Percentiles rank a stretch among this genome's conserved stretches.
These are phyloP conservation scores for Kodamaea hsintzibuensis DNA, from an alignment of 805 yeast species.

Conservation along the genomic window DNA sequence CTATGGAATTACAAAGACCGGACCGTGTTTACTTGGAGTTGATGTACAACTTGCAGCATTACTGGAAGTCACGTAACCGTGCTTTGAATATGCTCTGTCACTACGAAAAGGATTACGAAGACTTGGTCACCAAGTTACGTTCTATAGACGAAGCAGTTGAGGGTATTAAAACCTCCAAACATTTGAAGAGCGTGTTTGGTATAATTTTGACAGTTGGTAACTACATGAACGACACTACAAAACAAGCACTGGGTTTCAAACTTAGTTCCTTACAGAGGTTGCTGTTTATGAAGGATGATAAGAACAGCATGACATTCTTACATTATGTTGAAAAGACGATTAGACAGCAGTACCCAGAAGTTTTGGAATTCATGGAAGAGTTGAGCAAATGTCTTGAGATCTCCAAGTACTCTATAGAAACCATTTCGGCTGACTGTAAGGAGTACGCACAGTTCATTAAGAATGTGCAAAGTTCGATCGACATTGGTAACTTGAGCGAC, in stretches of 20 bases:
- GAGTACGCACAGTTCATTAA: constrained; percentile 53
- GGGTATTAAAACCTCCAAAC: constrained; percentile 50
- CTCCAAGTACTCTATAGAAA: constrained; percentile 63
- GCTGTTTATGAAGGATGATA: constrained; percentile 69
- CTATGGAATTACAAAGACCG: constrained; percentile 60
- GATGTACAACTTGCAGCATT: constrained; percentile 64
- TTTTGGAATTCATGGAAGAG: constrained; percentile 62
- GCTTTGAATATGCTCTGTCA: constrained; percentile 56
- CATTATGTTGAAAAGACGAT: constrained; percentile 73
- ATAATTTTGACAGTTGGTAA: constrained; percentile 75
- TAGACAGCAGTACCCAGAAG: constrained; percentile 65
- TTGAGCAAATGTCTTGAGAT: constrained; percentile 52
- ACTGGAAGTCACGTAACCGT: constrained; percentile 73
- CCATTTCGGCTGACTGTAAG: constrained; percentile 56
- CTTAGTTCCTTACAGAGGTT: constrained; percentile 67
- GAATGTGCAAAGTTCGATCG: constrained; percentile 54
- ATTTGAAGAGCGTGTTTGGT: constrained; percentile 58
- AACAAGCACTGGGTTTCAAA: constrained; percentile 70
- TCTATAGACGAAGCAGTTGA: constrained; percentile 60
- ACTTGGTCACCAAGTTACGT: constrained; percentile 55
- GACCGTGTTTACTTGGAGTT: constrained; percentile 70
- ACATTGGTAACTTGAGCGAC: constrained; percentile 66
- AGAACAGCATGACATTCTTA: constrained; percentile 67
- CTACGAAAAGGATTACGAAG: constrained; percentile 66
- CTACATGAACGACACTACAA: constrained; percentile 72